phyloP scores from a whole-genome alignment of 2,329 filamentous ascomycete genomes.

The Trichoderma sp. region DNA sequence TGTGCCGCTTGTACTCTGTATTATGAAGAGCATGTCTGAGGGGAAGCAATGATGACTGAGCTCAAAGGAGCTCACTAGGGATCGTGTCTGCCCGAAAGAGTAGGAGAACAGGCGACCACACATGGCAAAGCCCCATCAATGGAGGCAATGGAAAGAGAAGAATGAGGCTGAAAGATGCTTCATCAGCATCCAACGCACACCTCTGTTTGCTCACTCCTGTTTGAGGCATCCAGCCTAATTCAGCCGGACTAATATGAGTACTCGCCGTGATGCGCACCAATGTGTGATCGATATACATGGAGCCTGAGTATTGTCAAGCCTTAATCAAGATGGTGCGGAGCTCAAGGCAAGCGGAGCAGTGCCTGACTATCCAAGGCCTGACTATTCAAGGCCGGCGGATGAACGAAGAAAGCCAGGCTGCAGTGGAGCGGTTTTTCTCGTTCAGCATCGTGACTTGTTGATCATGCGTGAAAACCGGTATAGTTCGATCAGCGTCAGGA shows the following conservation, averaged over 20 bases:
- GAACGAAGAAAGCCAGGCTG: not conserved
- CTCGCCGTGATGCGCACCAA: not conserved
- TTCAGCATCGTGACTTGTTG: constrained; percentile 6
- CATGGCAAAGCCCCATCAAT: not conserved
- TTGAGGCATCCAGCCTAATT: not conserved
- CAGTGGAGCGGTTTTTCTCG: not conserved
- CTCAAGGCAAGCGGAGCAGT: not conserved
- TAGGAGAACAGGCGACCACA: not conserved
- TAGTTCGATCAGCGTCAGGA: not conserved
- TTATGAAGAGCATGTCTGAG: not conserved
- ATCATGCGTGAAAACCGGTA: not conserved
- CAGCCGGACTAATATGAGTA: not conserved
- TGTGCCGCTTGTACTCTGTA: not conserved
- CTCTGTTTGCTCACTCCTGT: not conserved
- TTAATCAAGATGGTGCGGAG: not conserved
- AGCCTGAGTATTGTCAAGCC: not conserved
- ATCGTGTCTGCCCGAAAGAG: not conserved
- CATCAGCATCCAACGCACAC: not conserved
- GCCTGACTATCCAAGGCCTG: not conserved
- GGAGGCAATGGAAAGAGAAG: not conserved
- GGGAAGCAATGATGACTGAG: not conserved
- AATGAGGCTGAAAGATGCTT: not conserved
- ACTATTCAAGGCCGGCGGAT: not conserved
- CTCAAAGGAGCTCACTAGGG: not conserved
- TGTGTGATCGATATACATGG: not conserved